Evolutionary conservation across 192 early-diverging fungal genomes (phyloP).

Genomic region (Backusella sp.): DNA sequence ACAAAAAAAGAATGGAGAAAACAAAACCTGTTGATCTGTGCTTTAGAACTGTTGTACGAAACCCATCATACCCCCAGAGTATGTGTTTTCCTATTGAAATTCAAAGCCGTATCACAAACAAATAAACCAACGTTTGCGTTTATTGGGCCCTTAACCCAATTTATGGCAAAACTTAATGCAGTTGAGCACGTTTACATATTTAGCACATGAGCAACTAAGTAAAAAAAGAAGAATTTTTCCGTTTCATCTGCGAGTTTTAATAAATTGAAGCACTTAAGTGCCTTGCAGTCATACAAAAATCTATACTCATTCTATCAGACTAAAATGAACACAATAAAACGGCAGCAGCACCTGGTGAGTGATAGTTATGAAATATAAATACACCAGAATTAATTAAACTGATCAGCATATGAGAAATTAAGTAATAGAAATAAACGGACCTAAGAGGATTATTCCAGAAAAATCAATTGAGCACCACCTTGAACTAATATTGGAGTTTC

Average conservation of each 20-base stretch:
- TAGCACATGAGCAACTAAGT: background rate
- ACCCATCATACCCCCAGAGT: background rate
- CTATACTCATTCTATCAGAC: background rate
- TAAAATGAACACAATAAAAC: background rate
- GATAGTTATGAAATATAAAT: background rate
- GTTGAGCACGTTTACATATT: background rate
- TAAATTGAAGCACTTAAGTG: background rate
- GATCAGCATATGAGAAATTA: background rate
- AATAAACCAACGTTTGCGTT: background rate
- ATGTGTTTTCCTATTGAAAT: background rate
- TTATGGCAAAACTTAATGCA: background rate
- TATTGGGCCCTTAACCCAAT: background rate
- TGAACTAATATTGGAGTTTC: background rate
- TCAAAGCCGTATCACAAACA: background rate
- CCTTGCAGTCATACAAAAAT: background rate
- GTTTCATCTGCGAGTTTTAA: background rate
- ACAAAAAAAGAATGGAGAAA: background rate
- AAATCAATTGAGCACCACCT: background rate
- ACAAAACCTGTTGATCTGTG: background rate
- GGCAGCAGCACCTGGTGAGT: background rate
- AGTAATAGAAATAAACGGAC: too few relatives aligned
- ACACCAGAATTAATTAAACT: background rate
- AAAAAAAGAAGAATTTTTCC: background rate
- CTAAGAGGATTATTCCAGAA: background rate
- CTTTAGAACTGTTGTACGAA: background rate